These are phyloP conservation scores for Talaromyces liani DNA, from an alignment of 495 filamentous ascomycete species.

Conservation along the genomic window DNA sequence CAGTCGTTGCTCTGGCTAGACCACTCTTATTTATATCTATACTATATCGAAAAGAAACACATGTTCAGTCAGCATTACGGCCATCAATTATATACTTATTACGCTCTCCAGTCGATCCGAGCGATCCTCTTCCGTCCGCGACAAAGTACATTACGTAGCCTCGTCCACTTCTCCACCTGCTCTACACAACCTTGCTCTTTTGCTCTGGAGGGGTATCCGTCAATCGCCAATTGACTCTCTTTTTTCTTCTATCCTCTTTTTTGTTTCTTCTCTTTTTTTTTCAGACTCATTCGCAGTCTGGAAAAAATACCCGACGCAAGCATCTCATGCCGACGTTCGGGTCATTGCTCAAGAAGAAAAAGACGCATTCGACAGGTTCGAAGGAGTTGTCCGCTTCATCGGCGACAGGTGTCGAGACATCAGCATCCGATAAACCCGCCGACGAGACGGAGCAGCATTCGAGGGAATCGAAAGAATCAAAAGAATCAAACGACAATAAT, in stretches of 20 bases:
- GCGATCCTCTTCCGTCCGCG: not conserved
- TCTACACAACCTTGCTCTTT: not conserved
- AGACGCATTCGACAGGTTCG: conserved; percentile 63
- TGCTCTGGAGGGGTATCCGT: not conserved
- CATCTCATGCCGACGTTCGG: conserved; percentile 38
- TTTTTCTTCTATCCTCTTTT: conserved; percentile 4
- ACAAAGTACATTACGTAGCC: not conserved
- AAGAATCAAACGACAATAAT: conserved; percentile 10
- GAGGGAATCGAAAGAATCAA: conserved; percentile 12
- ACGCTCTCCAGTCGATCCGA: not conserved
- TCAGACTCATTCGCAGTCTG: conserved; percentile 10
- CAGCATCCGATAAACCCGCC: conserved; percentile 20
- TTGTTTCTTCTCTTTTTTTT: conserved; percentile 8
- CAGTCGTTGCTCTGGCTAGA: not conserved
- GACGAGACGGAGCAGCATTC: conserved; percentile 12
- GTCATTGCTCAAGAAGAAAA: conserved; percentile 94
- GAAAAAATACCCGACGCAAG: conserved; percentile 2
- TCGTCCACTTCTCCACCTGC: not conserved
- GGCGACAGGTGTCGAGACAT: conserved; percentile 35
- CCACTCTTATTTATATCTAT: not conserved
- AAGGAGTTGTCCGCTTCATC: conserved; percentile 51
- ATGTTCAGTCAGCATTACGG: not conserved
- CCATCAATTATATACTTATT: not conserved
- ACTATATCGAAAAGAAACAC: not conserved
- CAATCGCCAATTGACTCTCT: not conserved